These are phyloP conservation scores for Hansenula lynferdii DNA, from an alignment of 1,139 yeast species.

Conservation along the genomic window DNA sequence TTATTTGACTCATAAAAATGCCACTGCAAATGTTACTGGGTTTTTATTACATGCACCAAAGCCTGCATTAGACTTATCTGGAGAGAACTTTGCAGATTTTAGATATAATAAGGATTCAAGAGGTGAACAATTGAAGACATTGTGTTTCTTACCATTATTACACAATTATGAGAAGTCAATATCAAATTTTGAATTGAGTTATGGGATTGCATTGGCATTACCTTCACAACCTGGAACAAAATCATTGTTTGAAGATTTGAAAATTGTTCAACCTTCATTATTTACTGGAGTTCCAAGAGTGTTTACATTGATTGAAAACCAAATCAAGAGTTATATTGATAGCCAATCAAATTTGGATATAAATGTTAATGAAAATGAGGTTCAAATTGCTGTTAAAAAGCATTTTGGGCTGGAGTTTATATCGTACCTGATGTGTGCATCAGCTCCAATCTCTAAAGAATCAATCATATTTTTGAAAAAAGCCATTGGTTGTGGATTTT, in stretches of 20 bases:
- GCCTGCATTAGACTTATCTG: conserved; percentile 17
- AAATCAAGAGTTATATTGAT: conserved; percentile 25
- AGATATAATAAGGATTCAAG: conserved; percentile 13
- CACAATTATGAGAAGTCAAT: conserved; percentile 39
- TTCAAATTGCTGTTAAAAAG: conserved; percentile 41
- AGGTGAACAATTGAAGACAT: conserved; percentile 16
- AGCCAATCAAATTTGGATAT: conserved; percentile 24
- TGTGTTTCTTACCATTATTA: conserved; percentile 40
- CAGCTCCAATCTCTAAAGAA: conserved; percentile 47
- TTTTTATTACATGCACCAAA: conserved; percentile 22
- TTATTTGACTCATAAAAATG: conserved; percentile 37
- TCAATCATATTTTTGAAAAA: conserved; percentile 42
- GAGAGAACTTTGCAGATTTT: conserved; percentile 9
- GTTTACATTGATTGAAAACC: conserved; percentile 43
- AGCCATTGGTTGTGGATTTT: conserved; percentile 38
- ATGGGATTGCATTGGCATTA: conserved; percentile 26
- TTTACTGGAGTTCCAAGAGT: conserved; percentile 49
- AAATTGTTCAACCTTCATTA: conserved; percentile 35
- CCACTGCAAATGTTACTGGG: conserved; percentile 35
- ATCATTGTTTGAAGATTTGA: conserved; percentile 37
- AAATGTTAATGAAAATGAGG: conserved; percentile 17
- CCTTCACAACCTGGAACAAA: conserved; percentile 26
- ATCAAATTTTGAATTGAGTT: conserved; percentile 18
- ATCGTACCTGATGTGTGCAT: conserved; percentile 34
- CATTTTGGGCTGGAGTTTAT: conserved; percentile 50